Evolutionary conservation across 495 filamentous ascomycete species (phyloP).

Genomic region (Penicillium roqueforti): DNA sequence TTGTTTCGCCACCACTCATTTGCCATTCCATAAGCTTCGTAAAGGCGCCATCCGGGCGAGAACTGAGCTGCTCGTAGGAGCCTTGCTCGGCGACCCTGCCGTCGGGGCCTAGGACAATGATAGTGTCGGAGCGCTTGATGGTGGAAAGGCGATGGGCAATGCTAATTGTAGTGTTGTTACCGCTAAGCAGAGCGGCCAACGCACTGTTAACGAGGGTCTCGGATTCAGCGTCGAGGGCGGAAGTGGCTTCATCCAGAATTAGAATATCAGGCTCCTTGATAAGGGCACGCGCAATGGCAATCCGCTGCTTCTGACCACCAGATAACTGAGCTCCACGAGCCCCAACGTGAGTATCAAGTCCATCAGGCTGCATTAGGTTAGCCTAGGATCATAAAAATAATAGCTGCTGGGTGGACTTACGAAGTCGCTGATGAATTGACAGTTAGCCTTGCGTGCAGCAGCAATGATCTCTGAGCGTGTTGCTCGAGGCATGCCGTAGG

Average conservation of each 20-base stretch:
- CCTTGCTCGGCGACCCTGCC: constrained; percentile 89
- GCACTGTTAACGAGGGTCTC: constrained; percentile 94
- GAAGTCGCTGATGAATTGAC: constrained; percentile 93
- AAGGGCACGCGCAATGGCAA: constrained; percentile 91
- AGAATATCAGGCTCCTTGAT: constrained; percentile 96
- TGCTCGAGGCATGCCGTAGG: constrained; percentile 82
- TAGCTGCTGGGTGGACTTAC: constrained; percentile 37
- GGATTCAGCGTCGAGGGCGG: constrained; percentile 92
- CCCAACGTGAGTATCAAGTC: constrained; percentile 89
- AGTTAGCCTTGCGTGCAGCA: constrained; percentile 92
- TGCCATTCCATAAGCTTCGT: constrained; percentile 98
- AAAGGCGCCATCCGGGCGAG: constrained; percentile 73
- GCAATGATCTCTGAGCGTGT: constrained; percentile 74
- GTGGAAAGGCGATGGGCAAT: constrained; percentile 94
- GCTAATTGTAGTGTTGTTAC: constrained; percentile 90
- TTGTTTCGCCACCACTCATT: constrained; percentile 74
- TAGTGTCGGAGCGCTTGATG: constrained; percentile 88
- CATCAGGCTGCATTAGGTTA: constrained; percentile 59
- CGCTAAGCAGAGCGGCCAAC: constrained; percentile 70
- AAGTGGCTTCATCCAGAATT: constrained; percentile 92
- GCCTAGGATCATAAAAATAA: constrained; percentile 8
- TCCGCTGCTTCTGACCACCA: constrained; percentile 95
- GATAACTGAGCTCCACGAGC: constrained; percentile 90
- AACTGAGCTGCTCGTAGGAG: constrained; percentile 70
- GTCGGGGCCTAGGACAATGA: constrained; percentile 81